Evolutionary conservation across 2,329 filamentous ascomycete species (phyloP), one percentile per base, ranked within the genome.

Genomic region (Xylaria sp.): DNA sequence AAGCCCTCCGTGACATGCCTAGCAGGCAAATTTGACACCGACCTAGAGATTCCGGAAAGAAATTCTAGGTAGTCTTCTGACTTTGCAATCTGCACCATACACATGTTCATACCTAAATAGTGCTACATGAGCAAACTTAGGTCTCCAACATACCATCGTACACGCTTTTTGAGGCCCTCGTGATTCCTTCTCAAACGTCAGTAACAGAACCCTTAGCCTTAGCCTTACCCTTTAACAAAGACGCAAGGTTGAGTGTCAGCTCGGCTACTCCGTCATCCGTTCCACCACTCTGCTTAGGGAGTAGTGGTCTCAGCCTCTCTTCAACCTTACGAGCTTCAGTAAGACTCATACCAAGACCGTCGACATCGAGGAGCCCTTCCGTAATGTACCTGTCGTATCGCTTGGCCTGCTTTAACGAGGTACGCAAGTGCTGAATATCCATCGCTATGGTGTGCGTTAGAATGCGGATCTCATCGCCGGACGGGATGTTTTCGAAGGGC

Each of bases 331-430:
- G 58, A 21, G 57, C 64, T 22, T 66, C 63, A 7, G 52, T 56
- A 29, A 66, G 48, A 26, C 50, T 57, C 59, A 70, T 66, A 18
- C 68, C 66, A 21, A 70, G 57, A 18, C 64, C 67, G 11, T 34
- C 29, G 21, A 65, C 62, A 18, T 62, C 48, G 37, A 65, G 17
- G 17, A 41, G 45, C 17, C 66, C 66, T 11, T 58, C 61, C 41
- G 49, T 49, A 7, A 66, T 39, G 44, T 70, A 71, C 34, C 52
- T 57, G 34, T 70, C 69, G 38, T 66, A 65, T 13, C 39, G 18
- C 34, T 49, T 55, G 8, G 59, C 13, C 16, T 51, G 24, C 19
- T 52, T 39, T 5, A 62, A 43, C 16, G 18, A 52, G 7, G 34
- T 40, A 13, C 51, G 39, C 18, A 71, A 26, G 20, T 37, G 20